phyloP scores from a whole-genome alignment of 139 green algal genomes.

The Protoeuglena noctilucae region DNA sequence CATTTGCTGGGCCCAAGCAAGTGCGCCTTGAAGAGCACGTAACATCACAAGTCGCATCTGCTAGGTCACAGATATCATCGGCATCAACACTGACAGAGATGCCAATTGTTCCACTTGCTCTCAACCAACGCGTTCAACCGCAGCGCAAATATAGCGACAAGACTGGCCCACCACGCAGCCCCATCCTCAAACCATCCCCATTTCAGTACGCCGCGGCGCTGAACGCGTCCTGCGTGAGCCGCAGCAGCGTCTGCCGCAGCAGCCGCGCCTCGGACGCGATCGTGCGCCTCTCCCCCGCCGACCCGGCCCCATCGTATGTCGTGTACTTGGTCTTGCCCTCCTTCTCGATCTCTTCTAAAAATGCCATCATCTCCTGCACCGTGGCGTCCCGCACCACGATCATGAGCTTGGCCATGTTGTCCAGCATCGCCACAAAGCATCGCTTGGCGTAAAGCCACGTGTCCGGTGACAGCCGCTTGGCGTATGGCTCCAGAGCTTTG shows the following conservation, averaged over 20 bases:
- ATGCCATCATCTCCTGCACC: slow-evolving; percentile 44
- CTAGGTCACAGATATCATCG: too few species aligned
- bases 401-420: slow-evolving; percentile 76
- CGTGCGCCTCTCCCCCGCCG: neutral
- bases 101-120: too few species aligned
- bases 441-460: slow-evolving; percentile 38
- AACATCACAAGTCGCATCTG: too few species aligned
- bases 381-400: slow-evolving; percentile 48
- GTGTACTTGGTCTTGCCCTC: slow-evolving; percentile 16
- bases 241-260: neutral
- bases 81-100: too few species aligned
- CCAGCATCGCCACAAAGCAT: slow-evolving; percentile 64
- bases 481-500: slow-evolving; percentile 65
- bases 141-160: too few species aligned
- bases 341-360: slow-evolving; percentile 40
- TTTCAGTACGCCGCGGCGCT: too few species aligned
- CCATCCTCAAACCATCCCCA: too few species aligned
- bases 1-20: too few species aligned
- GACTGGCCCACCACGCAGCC: too few species aligned
- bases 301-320: neutral
- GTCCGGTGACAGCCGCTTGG: slow-evolving; percentile 52
- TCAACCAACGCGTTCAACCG: too few species aligned
- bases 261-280: neutral
- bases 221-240: too few species aligned
- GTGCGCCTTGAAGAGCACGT: too few species aligned